Percentiles rank a stretch among this genome's conserved stretches.
Conservation (phyloP, 2,329 filamentous ascomycete species). For the Uncinocarpus reesii region DNA sequence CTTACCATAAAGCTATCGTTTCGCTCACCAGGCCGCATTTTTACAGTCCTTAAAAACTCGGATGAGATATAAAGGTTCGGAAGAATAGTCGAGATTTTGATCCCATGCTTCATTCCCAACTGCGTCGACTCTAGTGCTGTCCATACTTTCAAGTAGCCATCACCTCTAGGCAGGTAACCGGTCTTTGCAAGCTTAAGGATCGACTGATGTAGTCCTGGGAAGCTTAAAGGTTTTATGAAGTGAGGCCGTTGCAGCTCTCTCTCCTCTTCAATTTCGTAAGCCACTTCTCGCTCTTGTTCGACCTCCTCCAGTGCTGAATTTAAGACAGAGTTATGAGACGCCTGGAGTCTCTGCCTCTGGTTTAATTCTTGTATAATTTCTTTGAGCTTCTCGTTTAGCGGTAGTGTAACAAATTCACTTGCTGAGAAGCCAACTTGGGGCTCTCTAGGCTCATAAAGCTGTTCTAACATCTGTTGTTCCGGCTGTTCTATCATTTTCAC, state of each 20-base stretch:
- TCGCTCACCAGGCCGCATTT: neutral
- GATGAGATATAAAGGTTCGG: conserved; percentile 4
- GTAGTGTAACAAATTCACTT: neutral
- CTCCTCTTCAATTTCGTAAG: conserved; percentile 35
- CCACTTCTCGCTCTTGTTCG: conserved; percentile 48
- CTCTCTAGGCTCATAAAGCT: neutral
- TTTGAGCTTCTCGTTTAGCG: neutral
- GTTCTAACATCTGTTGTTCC: conserved; percentile 41
- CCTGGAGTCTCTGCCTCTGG: conserved; percentile 23
- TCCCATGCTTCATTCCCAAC: conserved; percentile 22
- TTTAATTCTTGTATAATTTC: conserved; percentile 13
- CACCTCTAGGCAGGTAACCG: neutral
- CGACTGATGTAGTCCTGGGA: neutral
- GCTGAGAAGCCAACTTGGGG: neutral
- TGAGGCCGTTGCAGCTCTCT: conserved; percentile 9
- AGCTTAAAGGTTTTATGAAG: neutral
- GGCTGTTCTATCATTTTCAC: conserved; percentile 38
- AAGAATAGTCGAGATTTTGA: conserved; percentile 16
- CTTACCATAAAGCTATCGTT: conserved; percentile 12
- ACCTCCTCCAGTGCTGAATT: conserved; percentile 40
- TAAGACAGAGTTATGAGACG: conserved; percentile 42
- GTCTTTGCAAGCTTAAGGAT: conserved; percentile 1
- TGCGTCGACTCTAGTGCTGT: neutral
- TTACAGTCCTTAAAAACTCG: conserved; percentile 8
- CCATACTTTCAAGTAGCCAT: conserved; percentile 2